phyloP scores from a whole-genome alignment of 805 yeast species.

The Cyberlindnera nakhonratchasimensis region DNA sequence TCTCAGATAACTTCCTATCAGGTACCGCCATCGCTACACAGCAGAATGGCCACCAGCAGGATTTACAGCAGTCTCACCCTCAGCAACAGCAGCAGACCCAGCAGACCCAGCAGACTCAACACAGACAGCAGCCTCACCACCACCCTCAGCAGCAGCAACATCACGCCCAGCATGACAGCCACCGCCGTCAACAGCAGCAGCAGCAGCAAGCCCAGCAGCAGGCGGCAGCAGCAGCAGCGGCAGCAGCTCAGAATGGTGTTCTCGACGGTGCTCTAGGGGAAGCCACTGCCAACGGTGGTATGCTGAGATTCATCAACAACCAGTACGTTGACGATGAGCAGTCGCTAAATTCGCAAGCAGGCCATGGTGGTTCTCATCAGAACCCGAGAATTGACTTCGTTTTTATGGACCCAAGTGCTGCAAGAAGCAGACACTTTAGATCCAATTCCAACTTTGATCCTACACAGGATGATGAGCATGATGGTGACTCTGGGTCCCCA shows the following conservation, averaged over 20 bases:
- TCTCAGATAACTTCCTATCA: conserved; percentile 13
- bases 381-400: conserved; percentile 29
- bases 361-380: conserved; percentile 10
- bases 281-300: conserved; percentile 22
- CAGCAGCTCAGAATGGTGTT: conserved; percentile 16
- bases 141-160: conserved; percentile 6
- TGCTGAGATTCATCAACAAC: conserved; percentile 29
- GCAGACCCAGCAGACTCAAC: conserved; percentile 2
- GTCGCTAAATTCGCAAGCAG: conserved; percentile 14
- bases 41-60: conserved; percentile 13
- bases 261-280: conserved; percentile 22
- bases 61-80: conserved; percentile 5
- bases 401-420: conserved; percentile 29
- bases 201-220: conserved; percentile 10
- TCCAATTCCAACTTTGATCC: conserved; percentile 20
- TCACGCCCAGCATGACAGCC: conserved; percentile 3
- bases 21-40: conserved; percentile 5
- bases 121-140: conserved; percentile 7
- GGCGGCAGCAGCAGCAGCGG: conserved; percentile 14
- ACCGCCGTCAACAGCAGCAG: conserved; percentile 10
- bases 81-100: neutral
- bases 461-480: conserved; percentile 19
- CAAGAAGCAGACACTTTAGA: conserved; percentile 24
- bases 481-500: conserved; percentile 18
- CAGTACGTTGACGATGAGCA: conserved; percentile 30